phyloP scores from a whole-genome alignment of 805 yeast species.

The Monosporozyma unispora region DNA sequence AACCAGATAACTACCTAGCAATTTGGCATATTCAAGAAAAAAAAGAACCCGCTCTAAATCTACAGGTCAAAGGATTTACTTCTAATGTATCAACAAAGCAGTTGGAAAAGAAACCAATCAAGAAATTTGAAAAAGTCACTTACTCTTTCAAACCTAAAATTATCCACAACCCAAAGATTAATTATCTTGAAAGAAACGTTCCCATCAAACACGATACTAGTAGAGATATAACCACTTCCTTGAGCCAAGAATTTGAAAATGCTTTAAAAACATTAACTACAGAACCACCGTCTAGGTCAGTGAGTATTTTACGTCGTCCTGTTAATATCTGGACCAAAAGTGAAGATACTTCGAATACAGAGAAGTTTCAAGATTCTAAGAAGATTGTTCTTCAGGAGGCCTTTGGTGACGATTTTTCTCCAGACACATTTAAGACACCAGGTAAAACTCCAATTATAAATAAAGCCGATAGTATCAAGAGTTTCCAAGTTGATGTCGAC shows the following conservation, averaged over 20 bases:
- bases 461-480: constrained; percentile 16
- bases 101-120: neutral
- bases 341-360: neutral
- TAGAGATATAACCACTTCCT: constrained; percentile 1
- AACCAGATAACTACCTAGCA: constrained; percentile 20
- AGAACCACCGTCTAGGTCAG: constrained; percentile 1
- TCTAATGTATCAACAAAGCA: neutral
- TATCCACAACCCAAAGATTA: constrained; percentile 7
- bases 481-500: constrained; percentile 14
- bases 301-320: neutral
- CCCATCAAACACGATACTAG: neutral
- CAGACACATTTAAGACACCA: constrained; percentile 13
- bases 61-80: neutral
- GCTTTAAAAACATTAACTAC: constrained; percentile 2
- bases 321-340: constrained; percentile 7
- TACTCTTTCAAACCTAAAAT: constrained; percentile 8
- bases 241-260: constrained; percentile 8
- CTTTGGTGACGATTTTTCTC: constrained; percentile 13
- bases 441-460: constrained; percentile 17
- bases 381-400: constrained; percentile 3
- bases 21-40: constrained; percentile 28
- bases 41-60: neutral
- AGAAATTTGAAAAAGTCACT: neutral
- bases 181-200: constrained; percentile 1
- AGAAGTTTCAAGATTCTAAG: neutral